Percentiles rank a stretch among this genome's conserved stretches.
These are phyloP conservation scores for Inonotus obliquus DNA, from an alignment of 1,284 basidiomycete genomes.

Conservation along the genomic window DNA sequence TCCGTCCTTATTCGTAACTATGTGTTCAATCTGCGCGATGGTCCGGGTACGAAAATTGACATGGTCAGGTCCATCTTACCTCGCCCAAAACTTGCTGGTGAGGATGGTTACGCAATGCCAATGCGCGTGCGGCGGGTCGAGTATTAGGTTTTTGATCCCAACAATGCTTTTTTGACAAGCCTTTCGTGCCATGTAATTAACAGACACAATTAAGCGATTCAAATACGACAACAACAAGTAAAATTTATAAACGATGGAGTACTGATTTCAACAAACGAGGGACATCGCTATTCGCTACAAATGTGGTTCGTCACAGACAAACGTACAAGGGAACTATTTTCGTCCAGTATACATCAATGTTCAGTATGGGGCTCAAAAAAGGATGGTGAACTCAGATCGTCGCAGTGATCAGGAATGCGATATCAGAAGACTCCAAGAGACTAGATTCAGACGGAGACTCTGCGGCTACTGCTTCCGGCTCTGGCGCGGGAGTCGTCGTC, in stretches of 20 bases:
- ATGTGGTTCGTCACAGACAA: background rate
- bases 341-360: background rate
- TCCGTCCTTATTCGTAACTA: constrained; percentile 23
- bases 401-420: constrained; percentile 12
- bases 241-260: no score
- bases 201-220: no score
- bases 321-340: background rate
- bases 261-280: background rate
- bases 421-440: constrained; percentile 1
- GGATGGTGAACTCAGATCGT: background rate
- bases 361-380: background rate
- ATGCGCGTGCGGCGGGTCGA: constrained; percentile 15
- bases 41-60: constrained; percentile 22
- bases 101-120: constrained; percentile 17
- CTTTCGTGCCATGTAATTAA: no score
- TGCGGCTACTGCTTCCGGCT: background rate
- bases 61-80: constrained; percentile 14
- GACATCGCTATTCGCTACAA: background rate
- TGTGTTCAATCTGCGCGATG: constrained; percentile 21
- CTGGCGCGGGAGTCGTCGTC: background rate
- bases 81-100: constrained; percentile 15
- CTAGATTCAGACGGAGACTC: background rate
- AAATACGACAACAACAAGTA: no score
- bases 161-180: no score
- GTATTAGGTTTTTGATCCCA: no score